Conservation (phyloP, 2,329 filamentous ascomycete genomes). For the Penicillium freii region DNA sequence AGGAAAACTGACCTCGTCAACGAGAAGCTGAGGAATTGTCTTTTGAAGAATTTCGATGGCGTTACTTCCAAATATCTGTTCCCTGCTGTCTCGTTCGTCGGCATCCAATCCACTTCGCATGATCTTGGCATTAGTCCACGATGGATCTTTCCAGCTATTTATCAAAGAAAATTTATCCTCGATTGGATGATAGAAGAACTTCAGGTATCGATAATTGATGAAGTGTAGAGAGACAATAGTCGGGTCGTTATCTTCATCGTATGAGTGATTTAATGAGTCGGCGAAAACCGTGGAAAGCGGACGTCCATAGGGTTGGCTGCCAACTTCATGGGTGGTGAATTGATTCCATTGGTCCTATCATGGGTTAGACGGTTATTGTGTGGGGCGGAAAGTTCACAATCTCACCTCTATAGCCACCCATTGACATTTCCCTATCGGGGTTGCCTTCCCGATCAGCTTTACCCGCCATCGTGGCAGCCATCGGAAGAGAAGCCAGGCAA, state of each 20-base stretch:
- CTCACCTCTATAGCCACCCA: conserved; percentile 88
- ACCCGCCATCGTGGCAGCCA: conserved; percentile 92
- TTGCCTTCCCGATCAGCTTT: conserved; percentile 66
- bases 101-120: conserved; percentile 79
- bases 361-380: conserved; percentile 24
- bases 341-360: conserved; percentile 89
- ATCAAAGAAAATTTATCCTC: conserved; percentile 85
- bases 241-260: conserved; percentile 70
- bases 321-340: conserved; percentile 72
- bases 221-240: conserved; percentile 71
- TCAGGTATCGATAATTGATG: conserved; percentile 90
- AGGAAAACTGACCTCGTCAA: conserved; percentile 69
- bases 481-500: conserved; percentile 79
- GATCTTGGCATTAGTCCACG: conserved; percentile 74
- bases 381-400: conserved; percentile 3
- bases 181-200: conserved; percentile 84
- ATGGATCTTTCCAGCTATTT: conserved; percentile 90
- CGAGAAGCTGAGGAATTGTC: conserved; percentile 72
- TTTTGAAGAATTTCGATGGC: conserved; percentile 93
- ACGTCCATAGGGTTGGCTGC: conserved; percentile 57
- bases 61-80: conserved; percentile 85
- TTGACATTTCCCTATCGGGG: conserved; percentile 69
- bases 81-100: conserved; percentile 80
- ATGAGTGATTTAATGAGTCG: conserved; percentile 52
- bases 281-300: conserved; percentile 62